Evolutionary conservation across 2,329 filamentous ascomycete genomes (phyloP).

Genomic region (Apiospora koreana): DNA sequence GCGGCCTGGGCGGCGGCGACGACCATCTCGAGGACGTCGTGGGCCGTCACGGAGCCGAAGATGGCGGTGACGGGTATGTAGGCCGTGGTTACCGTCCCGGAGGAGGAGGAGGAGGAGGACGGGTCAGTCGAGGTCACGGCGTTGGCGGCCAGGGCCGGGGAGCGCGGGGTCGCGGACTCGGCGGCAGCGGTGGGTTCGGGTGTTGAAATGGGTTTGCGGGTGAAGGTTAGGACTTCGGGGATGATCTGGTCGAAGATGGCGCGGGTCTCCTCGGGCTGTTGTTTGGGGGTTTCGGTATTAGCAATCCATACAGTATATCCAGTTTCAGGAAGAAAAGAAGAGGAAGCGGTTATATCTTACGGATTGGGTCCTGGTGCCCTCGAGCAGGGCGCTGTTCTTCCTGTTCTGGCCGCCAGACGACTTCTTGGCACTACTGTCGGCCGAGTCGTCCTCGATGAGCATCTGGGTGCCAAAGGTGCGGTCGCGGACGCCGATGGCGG

Average conservation of each 20-base stretch:
- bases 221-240: slow-evolving; percentile 39
- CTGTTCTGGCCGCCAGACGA: background rate
- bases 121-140: slow-evolving; percentile 25
- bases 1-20: slow-evolving; percentile 35
- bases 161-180: slow-evolving; percentile 23
- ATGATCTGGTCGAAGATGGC: slow-evolving; percentile 36
- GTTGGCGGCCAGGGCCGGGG: slow-evolving; percentile 29
- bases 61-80: slow-evolving; percentile 28
- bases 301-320: background rate
- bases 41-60: slow-evolving; percentile 44
- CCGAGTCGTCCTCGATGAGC: slow-evolving; percentile 16
- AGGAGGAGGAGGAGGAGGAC: slow-evolving; percentile 14
- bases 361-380: background rate
- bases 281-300: background rate
- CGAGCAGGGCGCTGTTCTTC: slow-evolving; percentile 9
- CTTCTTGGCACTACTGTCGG: background rate
- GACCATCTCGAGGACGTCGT: slow-evolving; percentile 37
- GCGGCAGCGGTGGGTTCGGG: slow-evolving; percentile 15
- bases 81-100: slow-evolving; percentile 14
- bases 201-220: slow-evolving; percentile 36
- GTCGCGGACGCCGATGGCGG: slow-evolving; percentile 35
- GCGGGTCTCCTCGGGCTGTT: slow-evolving; percentile 37
- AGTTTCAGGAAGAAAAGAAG: background rate
- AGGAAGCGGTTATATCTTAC: background rate
- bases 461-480: slow-evolving; percentile 30